Evolutionary conservation across 169 alveolate genomes (phyloP).

Genomic region (Besnoitia besnoiti): DNA sequence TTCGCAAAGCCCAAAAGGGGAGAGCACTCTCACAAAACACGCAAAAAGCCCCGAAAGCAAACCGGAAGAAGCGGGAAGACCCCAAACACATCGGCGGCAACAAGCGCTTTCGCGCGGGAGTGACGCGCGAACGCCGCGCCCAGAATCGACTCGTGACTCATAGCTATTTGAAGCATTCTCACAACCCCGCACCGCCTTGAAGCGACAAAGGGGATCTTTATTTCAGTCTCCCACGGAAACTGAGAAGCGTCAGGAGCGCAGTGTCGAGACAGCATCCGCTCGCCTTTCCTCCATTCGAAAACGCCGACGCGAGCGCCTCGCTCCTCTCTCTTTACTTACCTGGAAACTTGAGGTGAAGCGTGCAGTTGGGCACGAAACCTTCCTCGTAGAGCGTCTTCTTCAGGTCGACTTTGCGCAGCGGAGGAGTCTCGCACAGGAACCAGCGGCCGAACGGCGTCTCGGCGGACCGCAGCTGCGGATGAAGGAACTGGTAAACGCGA

Average conservation of each 20-base stretch:
- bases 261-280: neutral
- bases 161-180: too few relatives aligned
- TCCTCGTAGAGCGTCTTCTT: constrained; percentile 5
- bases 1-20: neutral
- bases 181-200: too few relatives aligned
- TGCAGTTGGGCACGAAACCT: constrained; percentile 19
- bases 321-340: neutral
- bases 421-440: constrained; percentile 35
- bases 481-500: neutral
- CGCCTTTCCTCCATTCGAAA: neutral
- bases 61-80: too few relatives aligned
- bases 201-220: too few relatives aligned
- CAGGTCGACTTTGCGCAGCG: neutral
- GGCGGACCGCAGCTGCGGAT: neutral
- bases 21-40: neutral
- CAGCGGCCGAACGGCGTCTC: neutral
- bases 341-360: constrained; percentile 15
- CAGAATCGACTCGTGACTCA: too few relatives aligned
- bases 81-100: too few relatives aligned
- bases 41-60: too few relatives aligned
- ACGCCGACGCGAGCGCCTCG: neutral
- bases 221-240: too few relatives aligned
- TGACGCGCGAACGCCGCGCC: too few relatives aligned
- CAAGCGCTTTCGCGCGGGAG: too few relatives aligned
- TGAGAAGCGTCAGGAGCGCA: neutral